phyloP scores from a whole-genome alignment of 257 asterid species.

The Sherardia arvensis region DNA sequence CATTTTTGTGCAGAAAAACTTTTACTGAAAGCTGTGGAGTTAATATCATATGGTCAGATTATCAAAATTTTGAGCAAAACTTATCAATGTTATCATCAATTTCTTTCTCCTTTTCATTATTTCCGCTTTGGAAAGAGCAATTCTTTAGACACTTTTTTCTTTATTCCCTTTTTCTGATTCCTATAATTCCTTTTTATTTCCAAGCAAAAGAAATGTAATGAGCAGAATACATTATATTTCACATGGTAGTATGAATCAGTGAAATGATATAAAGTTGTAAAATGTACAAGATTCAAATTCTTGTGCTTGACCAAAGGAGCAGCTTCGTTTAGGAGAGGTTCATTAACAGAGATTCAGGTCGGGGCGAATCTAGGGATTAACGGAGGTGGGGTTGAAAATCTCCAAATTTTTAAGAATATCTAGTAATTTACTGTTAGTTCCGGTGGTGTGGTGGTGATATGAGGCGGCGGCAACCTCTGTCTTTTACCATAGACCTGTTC shows the following conservation, averaged over 20 bases:
- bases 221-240: too few relatives aligned
- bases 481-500: too few relatives aligned
- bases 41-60: not conserved
- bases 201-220: not conserved
- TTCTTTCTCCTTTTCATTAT: not conserved
- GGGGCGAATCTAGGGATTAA: too few relatives aligned
- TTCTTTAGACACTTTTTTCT: not conserved
- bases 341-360: too few relatives aligned
- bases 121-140: conserved; percentile 11
- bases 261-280: not conserved
- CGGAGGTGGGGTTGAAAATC: too few relatives aligned
- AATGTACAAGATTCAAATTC: too few relatives aligned
- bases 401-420: too few relatives aligned
- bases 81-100: not conserved
- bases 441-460: too few relatives aligned
- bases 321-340: too few relatives aligned
- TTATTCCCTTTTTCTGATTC: conserved; percentile 1
- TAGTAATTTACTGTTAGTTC: too few relatives aligned
- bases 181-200: not conserved
- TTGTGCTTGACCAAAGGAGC: too few relatives aligned
- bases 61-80: not conserved
- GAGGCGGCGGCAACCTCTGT: too few relatives aligned
- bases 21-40: not conserved
- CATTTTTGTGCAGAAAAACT: not conserved
- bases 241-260: not conserved